Evolutionary conservation across 2,329 filamentous ascomycete genomes (phyloP), one percentile per base, ranked within the genome.

Genomic region (Biscogniauxia sp.): DNA sequence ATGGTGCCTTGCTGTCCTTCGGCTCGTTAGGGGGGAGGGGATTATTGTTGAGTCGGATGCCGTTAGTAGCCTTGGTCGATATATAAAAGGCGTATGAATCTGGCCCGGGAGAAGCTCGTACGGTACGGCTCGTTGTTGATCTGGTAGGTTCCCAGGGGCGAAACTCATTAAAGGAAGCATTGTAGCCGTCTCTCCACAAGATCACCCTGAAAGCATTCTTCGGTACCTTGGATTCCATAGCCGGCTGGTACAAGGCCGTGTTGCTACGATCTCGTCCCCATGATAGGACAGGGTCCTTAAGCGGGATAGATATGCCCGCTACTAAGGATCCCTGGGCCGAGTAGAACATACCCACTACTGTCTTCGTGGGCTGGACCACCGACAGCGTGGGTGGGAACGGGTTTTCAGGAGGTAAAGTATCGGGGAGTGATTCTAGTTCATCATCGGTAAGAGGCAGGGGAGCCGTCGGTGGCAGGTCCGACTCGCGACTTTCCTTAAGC

Each of bases 121-220:
- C 74, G 62, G 59, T 81, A 74, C 17, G 75, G 68, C 54, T 78
- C 66, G 15, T 67, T 63, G 25, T 69, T 61, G 77, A 79, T 76
- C 54, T 78, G 72, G 59, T 75, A 78, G 81, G 87, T 59, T 83
- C 80, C 70, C 84, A 85, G 56, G 83, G 83, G 41, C 79, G 79
- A 56, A 80, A 70, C 20, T 84, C 81, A 54, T 80, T 81, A 54
- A 79, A 79, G 7, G 83, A 80, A 60, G 91, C 88, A 20, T 58
- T 66, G 60, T 88, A 88, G 11, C 84, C 85, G 0, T 87, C 83
- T 58, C 85, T 87, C 82, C 89, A 92, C 28, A 95, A 85, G 37
- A 92, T 80, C 45, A 97, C 79, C 69, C 91, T 89, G 67, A 97
- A 86, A 0, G 91, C 92, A 64, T 88, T 88, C 71, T 94, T 94